Conservation (phyloP, 106 monocot genomes). For the Chionographis japonica region DNA sequence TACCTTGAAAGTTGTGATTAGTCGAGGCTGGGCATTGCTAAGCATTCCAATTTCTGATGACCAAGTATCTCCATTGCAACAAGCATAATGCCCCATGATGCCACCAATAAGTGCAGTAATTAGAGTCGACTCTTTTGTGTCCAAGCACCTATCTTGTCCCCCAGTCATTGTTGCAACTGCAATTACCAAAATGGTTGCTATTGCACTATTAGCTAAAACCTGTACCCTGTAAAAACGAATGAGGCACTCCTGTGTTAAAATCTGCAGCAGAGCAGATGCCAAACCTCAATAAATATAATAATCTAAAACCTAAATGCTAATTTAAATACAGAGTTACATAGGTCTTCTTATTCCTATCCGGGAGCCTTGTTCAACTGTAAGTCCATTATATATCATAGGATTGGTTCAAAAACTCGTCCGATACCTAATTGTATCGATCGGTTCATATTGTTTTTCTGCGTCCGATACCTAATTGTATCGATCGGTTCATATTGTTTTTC, state of each 20-base stretch:
- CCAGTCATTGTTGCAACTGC: constrained; percentile 24
- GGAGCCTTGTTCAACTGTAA: too few relatives aligned
- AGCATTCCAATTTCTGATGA: constrained; percentile 89
- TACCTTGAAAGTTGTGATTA: constrained; percentile 91
- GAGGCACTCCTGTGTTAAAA: background rate
- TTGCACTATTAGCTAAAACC: constrained; percentile 68
- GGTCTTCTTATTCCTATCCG: too few relatives aligned
- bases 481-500: too few relatives aligned
- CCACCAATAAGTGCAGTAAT: constrained; percentile 77
- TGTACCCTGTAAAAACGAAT: constrained; percentile 46
- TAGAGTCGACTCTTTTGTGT: constrained; percentile 56
- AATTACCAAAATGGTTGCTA: constrained; percentile 68
- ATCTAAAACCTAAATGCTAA: too few relatives aligned
- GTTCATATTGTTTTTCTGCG: too few relatives aligned
- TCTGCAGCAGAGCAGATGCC: too few relatives aligned
- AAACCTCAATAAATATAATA: too few relatives aligned
- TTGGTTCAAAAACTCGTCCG: too few relatives aligned
- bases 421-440: too few relatives aligned
- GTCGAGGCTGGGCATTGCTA: constrained; percentile 58
- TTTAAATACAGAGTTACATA: too few relatives aligned
- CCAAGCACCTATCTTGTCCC: constrained; percentile 62
- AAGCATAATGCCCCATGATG: constrained; percentile 87
- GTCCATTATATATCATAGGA: too few relatives aligned
- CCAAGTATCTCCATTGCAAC: constrained; percentile 98
- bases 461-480: too few relatives aligned